A percentile compares a stretch with the other conserved stretches of the same genome.
Evolutionary conservation across 1,139 yeast species (phyloP).

Genomic region (Komagataea norvegica): DNA sequence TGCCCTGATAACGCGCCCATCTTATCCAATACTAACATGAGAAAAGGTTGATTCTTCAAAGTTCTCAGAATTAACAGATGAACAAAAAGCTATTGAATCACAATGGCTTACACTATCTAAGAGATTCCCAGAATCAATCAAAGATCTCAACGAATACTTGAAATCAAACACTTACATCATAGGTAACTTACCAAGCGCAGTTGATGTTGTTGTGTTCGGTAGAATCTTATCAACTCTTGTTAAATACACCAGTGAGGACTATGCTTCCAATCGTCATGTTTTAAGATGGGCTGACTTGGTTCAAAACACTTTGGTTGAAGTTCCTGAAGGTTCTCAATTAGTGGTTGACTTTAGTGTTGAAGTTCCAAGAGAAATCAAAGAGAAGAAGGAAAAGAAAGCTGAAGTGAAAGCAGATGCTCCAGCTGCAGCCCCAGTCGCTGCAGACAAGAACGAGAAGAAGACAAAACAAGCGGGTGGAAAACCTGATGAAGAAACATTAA

Average conservation of each 20-base stretch:
- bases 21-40: too few relatives aligned
- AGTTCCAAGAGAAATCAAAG: slow-evolving; percentile 65
- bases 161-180: slow-evolving; percentile 65
- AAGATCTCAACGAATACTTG: slow-evolving; percentile 62
- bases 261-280: slow-evolving; percentile 71
- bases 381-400: slow-evolving; percentile 49
- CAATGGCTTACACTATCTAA: slow-evolving; percentile 76
- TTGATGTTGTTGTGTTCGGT: slow-evolving; percentile 67
- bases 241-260: slow-evolving; percentile 42
- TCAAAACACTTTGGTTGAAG: slow-evolving; percentile 57
- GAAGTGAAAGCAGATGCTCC: slow-evolving; percentile 28
- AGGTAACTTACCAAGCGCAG: slow-evolving; percentile 59
- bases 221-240: slow-evolving; percentile 56
- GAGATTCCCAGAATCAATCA: slow-evolving; percentile 54
- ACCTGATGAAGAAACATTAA: slow-evolving; percentile 61
- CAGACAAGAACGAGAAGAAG: slow-evolving; percentile 30
- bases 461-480: slow-evolving; percentile 36
- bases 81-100: slow-evolving; percentile 66
- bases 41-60: slow-evolving; percentile 27
- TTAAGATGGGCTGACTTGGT: slow-evolving; percentile 88
- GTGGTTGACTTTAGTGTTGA: slow-evolving; percentile 53
- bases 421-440: slow-evolving; percentile 26
- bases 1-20: too few relatives aligned
- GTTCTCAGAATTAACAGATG: slow-evolving; percentile 30
- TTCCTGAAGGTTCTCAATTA: slow-evolving; percentile 52